Evolutionary conservation across 768 basidiomycete species (phyloP).

Genomic region (Cystofilobasidium bisporidii): DNA sequence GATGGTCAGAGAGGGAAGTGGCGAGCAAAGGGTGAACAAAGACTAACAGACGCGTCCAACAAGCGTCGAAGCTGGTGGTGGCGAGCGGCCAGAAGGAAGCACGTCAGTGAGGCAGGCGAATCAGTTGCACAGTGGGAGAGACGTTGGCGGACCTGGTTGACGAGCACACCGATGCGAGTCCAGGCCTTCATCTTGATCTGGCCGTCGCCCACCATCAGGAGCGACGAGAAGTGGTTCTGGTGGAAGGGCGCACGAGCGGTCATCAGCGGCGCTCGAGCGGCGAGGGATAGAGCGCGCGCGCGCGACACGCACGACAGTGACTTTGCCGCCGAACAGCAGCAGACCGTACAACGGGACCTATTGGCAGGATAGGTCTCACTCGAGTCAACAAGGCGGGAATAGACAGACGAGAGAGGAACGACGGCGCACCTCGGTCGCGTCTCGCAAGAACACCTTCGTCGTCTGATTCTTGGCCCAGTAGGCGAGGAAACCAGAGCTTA

Average conservation of each 20-base stretch:
- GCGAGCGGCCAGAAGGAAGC: not conserved
- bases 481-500: constrained; percentile 68
- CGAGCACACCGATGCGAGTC: constrained; percentile 83
- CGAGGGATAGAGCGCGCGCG: no score
- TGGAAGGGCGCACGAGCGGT: not conserved
- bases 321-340: constrained; percentile 70
- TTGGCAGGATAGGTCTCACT: no score
- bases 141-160: constrained; percentile 55
- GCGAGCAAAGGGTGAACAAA: no score
- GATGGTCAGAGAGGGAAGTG: not conserved
- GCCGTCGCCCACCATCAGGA: constrained; percentile 19
- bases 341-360: constrained; percentile 62
- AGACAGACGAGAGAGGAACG: no score
- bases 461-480: constrained; percentile 74
- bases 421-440: constrained; percentile 67
- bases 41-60: constrained; percentile 38
- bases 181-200: constrained; percentile 62
- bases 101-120: not conserved
- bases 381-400: no score
- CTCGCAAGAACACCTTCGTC: constrained; percentile 72
- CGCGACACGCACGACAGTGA: constrained; percentile 60
- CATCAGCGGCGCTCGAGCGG: constrained; percentile 42
- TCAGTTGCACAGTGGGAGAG: not conserved
- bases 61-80: constrained; percentile 51
- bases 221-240: constrained; percentile 9